A percentile compares a stretch with the other conserved stretches of the same genome.
Conservation (phyloP, 2,329 filamentous ascomycete genomes). For the Orbilia oligospora region DNA sequence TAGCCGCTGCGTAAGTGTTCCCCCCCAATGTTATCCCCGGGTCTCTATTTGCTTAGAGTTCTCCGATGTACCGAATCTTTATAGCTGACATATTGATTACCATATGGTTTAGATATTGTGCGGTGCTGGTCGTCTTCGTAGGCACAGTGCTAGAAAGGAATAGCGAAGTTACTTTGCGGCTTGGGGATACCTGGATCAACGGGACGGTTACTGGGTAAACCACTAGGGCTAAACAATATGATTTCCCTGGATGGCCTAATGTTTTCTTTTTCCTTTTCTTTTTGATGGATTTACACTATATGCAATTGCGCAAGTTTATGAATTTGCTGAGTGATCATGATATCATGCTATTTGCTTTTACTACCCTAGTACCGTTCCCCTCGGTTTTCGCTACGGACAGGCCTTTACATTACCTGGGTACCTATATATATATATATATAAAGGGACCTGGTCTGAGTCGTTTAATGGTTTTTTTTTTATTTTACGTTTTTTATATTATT, state of each 20-base stretch:
- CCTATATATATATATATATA: too few relatives aligned
- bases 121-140: conserved; percentile 53
- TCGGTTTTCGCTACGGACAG: too few relatives aligned
- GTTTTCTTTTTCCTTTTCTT: too few relatives aligned
- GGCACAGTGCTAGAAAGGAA: conserved; percentile 39
- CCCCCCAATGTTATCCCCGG: background rate
- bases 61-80: background rate
- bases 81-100: background rate
- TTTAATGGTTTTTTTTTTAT: too few relatives aligned
- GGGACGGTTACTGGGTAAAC: conserved; percentile 35
- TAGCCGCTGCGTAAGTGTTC: conserved; percentile 46
- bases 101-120: conserved; percentile 40
- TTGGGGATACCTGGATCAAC: conserved; percentile 33
- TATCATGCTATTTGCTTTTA: background rate
- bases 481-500: too few relatives aligned
- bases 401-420: too few relatives aligned
- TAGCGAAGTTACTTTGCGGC: conserved; percentile 16
- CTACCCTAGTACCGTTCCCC: too few relatives aligned
- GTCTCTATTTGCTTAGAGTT: background rate
- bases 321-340: background rate
- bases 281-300: too few relatives aligned
- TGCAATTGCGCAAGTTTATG: too few relatives aligned
- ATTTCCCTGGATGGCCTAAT: too few relatives aligned
- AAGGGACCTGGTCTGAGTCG: too few relatives aligned
- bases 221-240: background rate